These are phyloP conservation scores for Rhododendron molle DNA, from an alignment of 148 eudicot species.

Conservation along the genomic window DNA sequence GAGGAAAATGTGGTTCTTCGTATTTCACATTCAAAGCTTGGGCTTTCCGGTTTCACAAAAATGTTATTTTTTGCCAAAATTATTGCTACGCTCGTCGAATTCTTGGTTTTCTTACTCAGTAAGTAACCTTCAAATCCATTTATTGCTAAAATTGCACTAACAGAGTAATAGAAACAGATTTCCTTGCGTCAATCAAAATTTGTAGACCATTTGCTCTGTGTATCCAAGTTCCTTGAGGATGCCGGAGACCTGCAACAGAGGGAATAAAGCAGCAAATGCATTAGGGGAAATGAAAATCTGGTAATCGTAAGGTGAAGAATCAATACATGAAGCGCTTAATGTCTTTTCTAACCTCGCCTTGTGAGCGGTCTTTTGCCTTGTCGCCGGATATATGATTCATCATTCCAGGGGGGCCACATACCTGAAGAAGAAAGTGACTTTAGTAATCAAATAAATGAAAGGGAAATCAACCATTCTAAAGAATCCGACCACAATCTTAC, in stretches of 20 bases:
- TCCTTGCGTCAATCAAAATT: slow-evolving; percentile 4
- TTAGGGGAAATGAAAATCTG: not conserved
- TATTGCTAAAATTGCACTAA: not conserved
- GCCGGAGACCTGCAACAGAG: slow-evolving; percentile 10
- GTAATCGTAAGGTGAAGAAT: not conserved
- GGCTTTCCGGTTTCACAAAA: not conserved
- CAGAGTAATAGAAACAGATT: not conserved
- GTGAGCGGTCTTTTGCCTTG: slow-evolving; percentile 63
- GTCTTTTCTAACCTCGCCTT: slow-evolving; percentile 61
- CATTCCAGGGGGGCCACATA: slow-evolving; percentile 95
- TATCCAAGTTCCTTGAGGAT: slow-evolving; percentile 11
- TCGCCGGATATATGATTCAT: slow-evolving; percentile 75
- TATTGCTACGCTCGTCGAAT: not conserved
- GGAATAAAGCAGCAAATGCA: not conserved
- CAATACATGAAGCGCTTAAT: not conserved
- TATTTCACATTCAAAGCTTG: not conserved
- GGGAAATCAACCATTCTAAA: not conserved
- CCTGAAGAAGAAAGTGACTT: slow-evolving; percentile 12
- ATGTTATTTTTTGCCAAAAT: not conserved
- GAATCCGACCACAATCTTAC: not conserved
- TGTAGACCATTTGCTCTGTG: slow-evolving; percentile 16
- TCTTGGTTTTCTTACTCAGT: not conserved
- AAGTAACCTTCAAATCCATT: not conserved
- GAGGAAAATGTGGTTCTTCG: not conserved
- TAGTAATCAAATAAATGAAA: no score